These are phyloP conservation scores for Lichtheimia hyalospora DNA, from an alignment of 371 early-diverging fungal species.

Conservation along the genomic window DNA sequence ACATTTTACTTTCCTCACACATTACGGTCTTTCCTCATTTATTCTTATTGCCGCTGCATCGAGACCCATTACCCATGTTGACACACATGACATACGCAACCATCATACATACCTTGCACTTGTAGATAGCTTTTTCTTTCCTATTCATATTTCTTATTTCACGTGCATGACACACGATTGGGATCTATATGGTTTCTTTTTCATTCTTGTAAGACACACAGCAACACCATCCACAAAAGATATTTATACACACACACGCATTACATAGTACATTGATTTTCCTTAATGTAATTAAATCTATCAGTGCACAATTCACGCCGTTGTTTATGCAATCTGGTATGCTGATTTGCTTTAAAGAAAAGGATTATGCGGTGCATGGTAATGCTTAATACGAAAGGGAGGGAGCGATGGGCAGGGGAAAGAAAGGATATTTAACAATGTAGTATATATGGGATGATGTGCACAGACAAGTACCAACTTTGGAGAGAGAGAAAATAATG, in stretches of 20 bases:
- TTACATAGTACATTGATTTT: conserved; percentile 1
- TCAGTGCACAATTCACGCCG: neutral
- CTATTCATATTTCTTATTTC: neutral
- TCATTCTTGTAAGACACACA: neutral
- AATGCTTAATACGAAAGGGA: too few species aligned
- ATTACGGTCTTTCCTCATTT: neutral
- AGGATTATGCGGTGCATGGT: too few species aligned
- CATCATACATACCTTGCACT: too few species aligned
- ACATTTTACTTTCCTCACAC: too few species aligned
- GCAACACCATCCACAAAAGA: neutral
- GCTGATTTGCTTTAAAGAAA: neutral
- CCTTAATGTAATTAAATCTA: neutral
- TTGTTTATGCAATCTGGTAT: neutral
- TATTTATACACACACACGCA: neutral
- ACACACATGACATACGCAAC: too few species aligned
- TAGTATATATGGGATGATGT: too few species aligned
- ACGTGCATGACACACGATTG: neutral
- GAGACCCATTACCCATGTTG: too few species aligned
- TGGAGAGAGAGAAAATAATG: too few species aligned
- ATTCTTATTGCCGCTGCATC: neutral
- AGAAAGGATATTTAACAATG: too few species aligned
- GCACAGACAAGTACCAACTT: too few species aligned
- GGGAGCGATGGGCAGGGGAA: too few species aligned
- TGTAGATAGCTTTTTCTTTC: neutral
- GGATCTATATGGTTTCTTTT: neutral